Evolutionary conservation across 176 grass and related monocot genomes (phyloP), one percentile per base, ranked within the genome.

Genomic region (Neostapfia colusana): DNA sequence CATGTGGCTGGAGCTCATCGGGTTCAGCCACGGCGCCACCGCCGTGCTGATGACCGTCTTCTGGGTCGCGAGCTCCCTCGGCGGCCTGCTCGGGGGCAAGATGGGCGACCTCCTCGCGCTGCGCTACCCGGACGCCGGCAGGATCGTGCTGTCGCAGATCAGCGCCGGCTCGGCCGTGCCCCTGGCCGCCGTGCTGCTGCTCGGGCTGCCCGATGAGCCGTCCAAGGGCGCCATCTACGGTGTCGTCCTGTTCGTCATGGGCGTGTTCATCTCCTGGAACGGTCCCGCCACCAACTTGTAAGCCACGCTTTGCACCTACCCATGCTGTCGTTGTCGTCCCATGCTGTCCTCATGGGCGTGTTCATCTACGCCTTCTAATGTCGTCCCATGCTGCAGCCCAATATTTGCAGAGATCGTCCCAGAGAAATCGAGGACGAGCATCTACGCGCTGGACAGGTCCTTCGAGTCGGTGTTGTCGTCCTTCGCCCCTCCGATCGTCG

Each of bases 361-460:
- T n/a, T n/a, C n/a, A n/a, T n/a, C n/a, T n/a, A n/a, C n/a, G n/a
- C n/a, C n/a, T 31, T 40, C 38, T 40, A 6, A 40, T 40, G 38
- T 40, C 6, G 8, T 3, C 10, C 0, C 25, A 17, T 40, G 36
- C 44, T 89, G 76, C 82, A 98, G 95, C 25, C 95, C 95, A 15
- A 98, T 98, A 8, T 98, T 98, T 81, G 89, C 95, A 3, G 95
- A 98, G 72, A 98, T 94, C 71, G 95, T 98, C 31, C 91, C 88
- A 0, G 91, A 90, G 82, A 94, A 82, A 70, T 89, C 91, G 40
- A 90, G 95, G 42, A 94, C 95, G 58, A 94, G 86, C 73, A 88
- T 98, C 51, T 98, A 98, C 43, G 95, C 91, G 39, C 85, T 98
- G 3, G 91, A 92, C 64, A 67, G 73, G 63, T 98, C 91, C 20